These are phyloP conservation scores for Picochlorum sp. DNA, from an alignment of 139 green algal genomes.

Conservation along the genomic window DNA sequence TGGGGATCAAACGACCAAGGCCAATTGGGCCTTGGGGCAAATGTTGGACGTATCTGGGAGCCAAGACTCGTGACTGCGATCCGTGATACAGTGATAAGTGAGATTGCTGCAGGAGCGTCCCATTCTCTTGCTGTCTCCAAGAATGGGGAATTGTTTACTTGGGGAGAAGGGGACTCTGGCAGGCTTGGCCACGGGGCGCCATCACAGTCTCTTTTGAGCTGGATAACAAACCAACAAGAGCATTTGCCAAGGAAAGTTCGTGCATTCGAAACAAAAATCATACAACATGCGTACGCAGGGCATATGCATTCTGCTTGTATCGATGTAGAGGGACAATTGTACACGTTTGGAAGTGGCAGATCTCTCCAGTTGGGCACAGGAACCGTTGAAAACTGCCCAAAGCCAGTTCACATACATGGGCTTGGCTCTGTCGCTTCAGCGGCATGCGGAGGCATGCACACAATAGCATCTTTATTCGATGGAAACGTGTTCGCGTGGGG, in stretches of 20 bases:
- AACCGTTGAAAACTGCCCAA: neutral
- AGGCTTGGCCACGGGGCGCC: slow-evolving; percentile 51
- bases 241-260: slow-evolving; percentile 20
- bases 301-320: slow-evolving; percentile 32
- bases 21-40: slow-evolving; percentile 21
- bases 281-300: slow-evolving; percentile 9
- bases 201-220: neutral
- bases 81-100: slow-evolving; percentile 24
- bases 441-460: slow-evolving; percentile 23
- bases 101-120: slow-evolving; percentile 37
- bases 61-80: neutral
- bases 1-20: slow-evolving; percentile 25
- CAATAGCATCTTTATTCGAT: slow-evolving; percentile 9
- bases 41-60: neutral
- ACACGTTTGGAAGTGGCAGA: slow-evolving; percentile 15
- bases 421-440: neutral
- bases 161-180: slow-evolving; percentile 40
- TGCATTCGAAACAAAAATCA: slow-evolving; percentile 8
- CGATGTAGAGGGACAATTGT: neutral
- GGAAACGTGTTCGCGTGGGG: slow-evolving; percentile 25
- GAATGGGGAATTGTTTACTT: slow-evolving; percentile 62
- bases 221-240: slow-evolving; percentile 4
- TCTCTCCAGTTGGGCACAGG: slow-evolving; percentile 11
- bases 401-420: neutral
- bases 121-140: slow-evolving; percentile 59